Base-by-base conservation (phyloP, 306 rosid species). In the Fagus sylvatica region DNA sequence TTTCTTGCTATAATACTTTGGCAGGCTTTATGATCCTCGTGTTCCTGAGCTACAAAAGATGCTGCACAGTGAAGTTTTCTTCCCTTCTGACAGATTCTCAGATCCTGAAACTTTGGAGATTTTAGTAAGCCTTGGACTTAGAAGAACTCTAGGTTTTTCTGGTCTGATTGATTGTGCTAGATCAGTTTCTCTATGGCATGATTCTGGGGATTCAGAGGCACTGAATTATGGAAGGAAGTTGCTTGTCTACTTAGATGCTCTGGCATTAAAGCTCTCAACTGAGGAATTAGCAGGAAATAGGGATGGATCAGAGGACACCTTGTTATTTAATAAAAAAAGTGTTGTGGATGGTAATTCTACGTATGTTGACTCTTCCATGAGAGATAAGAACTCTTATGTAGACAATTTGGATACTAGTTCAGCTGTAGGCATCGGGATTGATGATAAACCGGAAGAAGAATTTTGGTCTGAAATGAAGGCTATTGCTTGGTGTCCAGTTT, bases 21-120 rank as follows among this genome's bases (percentile, higher is more conserved):
- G 49, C 97, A 94, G 98, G 93, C 97, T 94, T 51, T 94, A 94
- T 85, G 98, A 94, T 90, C 98, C 98, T 78, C 91, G 97, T 68
- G 88, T 88, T 76, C 88, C 90, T 54, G 87, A 83, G 85, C 80
- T 94, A 64, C 88, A 80, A 75, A 83, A 76, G 75, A 77, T 92
- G 90, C 87, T 94, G 83, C 91, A 85, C 74, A 81, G 74, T 73
- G 82, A 89, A 83, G 89, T 76, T 75, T 92, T 88, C 83, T 94
- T 92, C 66, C 98, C 98, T 28, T 90, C 97, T 73, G 95, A 89
- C 13, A 86, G 59, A 48, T 94, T 94, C 84, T 85, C 78, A 56
- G 97, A 83, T 79, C 77, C 87, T 34, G 92, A 84, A 76, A 80
- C 84, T 83, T 78, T 94, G 88, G 98, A 94, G 62, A 84, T 83